phyloP scores from a whole-genome alignment of 2,329 filamentous ascomycete species.

The Aspergillus persii region DNA sequence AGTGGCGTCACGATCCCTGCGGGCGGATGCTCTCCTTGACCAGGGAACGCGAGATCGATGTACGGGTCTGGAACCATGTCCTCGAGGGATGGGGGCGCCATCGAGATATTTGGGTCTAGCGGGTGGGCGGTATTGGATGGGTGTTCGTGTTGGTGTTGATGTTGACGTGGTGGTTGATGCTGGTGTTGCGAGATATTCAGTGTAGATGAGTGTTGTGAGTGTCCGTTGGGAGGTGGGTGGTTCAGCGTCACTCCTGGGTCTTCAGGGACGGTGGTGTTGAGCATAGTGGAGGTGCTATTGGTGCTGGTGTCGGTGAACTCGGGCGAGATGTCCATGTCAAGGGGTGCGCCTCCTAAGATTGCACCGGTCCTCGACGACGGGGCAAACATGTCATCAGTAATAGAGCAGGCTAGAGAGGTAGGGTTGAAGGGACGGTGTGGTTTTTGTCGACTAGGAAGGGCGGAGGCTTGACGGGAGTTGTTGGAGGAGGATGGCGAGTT shows the following conservation, averaged over 20 bases:
- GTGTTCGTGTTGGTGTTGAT: neutral
- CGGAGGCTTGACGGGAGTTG: conserved; percentile 4
- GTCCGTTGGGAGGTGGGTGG: conserved; percentile 7
- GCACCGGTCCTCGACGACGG: neutral
- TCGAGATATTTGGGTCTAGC: neutral
- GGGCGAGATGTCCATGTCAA: conserved; percentile 33
- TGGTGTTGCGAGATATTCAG: conserved; percentile 8
- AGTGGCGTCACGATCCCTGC: conserved; percentile 15
- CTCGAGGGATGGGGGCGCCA: neutral
- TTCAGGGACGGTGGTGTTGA: conserved; percentile 9
- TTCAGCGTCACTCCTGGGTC: conserved; percentile 13
- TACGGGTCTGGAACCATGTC: neutral
- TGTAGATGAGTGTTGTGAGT: conserved; percentile 12
- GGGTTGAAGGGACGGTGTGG: conserved; percentile 4
- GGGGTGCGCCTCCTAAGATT: neutral
- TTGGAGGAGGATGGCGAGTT: neutral
- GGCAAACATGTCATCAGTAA: neutral
- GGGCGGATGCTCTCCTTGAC: conserved; percentile 14
- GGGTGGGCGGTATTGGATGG: neutral
- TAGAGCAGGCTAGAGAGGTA: conserved; percentile 6
- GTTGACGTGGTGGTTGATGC: neutral
- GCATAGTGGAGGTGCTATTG: conserved; percentile 8
- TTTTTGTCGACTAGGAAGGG: conserved; percentile 27
- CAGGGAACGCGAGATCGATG: conserved; percentile 15
- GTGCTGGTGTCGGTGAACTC: conserved; percentile 24